Percentiles rank a stretch among this genome's conserved stretches.
phyloP scores from a whole-genome alignment of 257 asterid genomes.

The Solanum microdontum region DNA sequence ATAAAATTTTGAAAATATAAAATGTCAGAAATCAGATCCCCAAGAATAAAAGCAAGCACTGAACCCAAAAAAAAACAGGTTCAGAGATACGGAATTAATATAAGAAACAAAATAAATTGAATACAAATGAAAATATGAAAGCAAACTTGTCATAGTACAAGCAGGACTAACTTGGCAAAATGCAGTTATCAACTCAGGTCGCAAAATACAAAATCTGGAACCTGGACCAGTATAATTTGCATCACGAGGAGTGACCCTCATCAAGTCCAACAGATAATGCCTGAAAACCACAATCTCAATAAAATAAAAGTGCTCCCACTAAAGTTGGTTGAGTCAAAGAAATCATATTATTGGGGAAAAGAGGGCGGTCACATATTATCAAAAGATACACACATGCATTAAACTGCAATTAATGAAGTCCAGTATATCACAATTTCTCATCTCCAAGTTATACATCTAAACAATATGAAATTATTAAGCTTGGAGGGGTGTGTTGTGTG shows the following conservation, averaged over 20 bases:
- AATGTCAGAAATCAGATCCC: background rate
- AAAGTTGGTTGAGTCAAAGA: background rate
- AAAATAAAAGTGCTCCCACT: background rate
- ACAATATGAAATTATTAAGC: background rate
- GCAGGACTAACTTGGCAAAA: slow-evolving; percentile 60
- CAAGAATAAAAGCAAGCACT: background rate
- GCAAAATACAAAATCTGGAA: slow-evolving; percentile 80
- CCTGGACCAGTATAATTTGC: slow-evolving; percentile 70
- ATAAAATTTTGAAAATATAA: background rate
- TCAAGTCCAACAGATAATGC: slow-evolving; percentile 87
- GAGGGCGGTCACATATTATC: background rate
- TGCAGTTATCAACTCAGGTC: slow-evolving; percentile 78
- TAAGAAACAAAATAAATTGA: slow-evolving; percentile 1
- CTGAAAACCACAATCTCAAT: slow-evolving; percentile 21
- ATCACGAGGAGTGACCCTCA: slow-evolving; percentile 99
- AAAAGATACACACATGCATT: background rate
- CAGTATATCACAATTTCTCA: background rate
- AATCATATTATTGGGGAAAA: background rate
- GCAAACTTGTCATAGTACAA: background rate
- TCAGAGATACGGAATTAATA: background rate
- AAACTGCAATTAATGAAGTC: background rate
- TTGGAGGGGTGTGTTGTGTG: background rate
- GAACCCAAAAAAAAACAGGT: background rate
- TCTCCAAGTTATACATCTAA: background rate
- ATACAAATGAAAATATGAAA: background rate